Evolutionary conservation across 768 basidiomycete species (phyloP).

Genomic region (Leccinum pellstonianum): DNA sequence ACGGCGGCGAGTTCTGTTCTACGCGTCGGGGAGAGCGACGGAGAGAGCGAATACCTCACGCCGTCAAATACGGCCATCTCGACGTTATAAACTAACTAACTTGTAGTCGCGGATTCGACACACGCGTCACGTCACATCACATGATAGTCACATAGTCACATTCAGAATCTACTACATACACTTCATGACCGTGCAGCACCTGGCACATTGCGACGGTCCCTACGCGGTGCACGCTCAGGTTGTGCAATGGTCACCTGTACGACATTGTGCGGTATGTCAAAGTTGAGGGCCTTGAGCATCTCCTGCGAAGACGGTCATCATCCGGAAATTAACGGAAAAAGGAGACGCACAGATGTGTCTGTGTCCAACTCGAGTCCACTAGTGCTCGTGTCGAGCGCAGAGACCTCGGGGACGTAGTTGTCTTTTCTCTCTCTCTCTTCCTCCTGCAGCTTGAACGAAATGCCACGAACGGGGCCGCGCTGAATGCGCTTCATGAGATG

Average conservation of each 20-base stretch:
- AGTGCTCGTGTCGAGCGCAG: slow-evolving; percentile 80
- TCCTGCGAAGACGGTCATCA: slow-evolving; percentile 47
- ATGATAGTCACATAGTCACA: background rate
- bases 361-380: slow-evolving; percentile 83
- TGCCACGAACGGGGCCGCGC: slow-evolving; percentile 96
- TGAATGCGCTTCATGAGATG: slow-evolving; percentile 99
- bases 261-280: slow-evolving; percentile 84
- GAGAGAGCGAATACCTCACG: slow-evolving; percentile 48
- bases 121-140: background rate
- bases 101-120: background rate
- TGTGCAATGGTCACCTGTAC: slow-evolving; percentile 60
- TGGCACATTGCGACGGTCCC: slow-evolving; percentile 78
- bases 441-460: slow-evolving; percentile 99
- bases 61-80: slow-evolving; percentile 40
- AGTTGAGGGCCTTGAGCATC: slow-evolving; percentile 89
- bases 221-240: slow-evolving; percentile 69
- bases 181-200: slow-evolving; percentile 61
- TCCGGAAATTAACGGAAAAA: background rate
- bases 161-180: background rate
- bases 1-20: slow-evolving; percentile 44
- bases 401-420: slow-evolving; percentile 98
- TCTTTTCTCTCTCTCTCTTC: slow-evolving; percentile 99
- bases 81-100: background rate
- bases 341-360: slow-evolving; percentile 81
- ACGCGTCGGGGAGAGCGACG: slow-evolving; percentile 44